Evolutionary conservation across 2,329 filamentous ascomycete species (phyloP).

Genomic region (Penicillium sp.): DNA sequence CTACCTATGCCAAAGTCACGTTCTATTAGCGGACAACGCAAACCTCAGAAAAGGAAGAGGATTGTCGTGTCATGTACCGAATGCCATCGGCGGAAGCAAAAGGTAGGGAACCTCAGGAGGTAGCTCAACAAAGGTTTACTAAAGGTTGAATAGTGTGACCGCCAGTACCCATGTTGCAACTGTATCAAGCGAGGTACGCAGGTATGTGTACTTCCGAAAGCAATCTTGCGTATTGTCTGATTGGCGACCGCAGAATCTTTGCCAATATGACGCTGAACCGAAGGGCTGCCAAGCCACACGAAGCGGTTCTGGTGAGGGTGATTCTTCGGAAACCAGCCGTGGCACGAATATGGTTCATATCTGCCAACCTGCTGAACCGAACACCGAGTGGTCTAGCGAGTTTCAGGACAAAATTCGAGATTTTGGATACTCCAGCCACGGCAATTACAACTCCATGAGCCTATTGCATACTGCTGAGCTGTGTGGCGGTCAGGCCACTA

Average conservation of each 20-base stretch:
- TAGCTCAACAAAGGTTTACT: neutral
- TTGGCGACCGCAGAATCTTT: no score
- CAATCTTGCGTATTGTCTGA: no score
- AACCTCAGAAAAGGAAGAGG: constrained; percentile 11
- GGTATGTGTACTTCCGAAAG: constrained; percentile 12
- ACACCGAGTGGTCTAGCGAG: constrained; percentile 1
- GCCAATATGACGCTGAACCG: constrained; percentile 12
- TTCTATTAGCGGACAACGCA: constrained; percentile 1
- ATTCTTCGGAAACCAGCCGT: neutral
- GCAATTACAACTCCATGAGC: constrained; percentile 12
- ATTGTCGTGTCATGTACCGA: constrained; percentile 15
- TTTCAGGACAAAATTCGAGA: constrained; percentile 5
- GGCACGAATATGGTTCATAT: no score
- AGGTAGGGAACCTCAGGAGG: constrained; percentile 4
- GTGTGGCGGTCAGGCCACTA: no score
- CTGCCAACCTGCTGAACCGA: neutral
- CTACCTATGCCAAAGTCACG: no score
- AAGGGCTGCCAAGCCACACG: constrained; percentile 2
- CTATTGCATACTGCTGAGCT: constrained; percentile 12
- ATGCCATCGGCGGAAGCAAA: constrained; percentile 21
- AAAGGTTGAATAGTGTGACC: constrained; percentile 16
- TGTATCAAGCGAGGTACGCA: constrained; percentile 17
- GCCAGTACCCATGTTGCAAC: constrained; percentile 17
- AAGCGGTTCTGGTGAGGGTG: neutral
- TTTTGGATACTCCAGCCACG: constrained; percentile 17